Base-by-base conservation (phyloP, 495 filamentous ascomycete genomes). In the Elaphomyces granulatus region DNA sequence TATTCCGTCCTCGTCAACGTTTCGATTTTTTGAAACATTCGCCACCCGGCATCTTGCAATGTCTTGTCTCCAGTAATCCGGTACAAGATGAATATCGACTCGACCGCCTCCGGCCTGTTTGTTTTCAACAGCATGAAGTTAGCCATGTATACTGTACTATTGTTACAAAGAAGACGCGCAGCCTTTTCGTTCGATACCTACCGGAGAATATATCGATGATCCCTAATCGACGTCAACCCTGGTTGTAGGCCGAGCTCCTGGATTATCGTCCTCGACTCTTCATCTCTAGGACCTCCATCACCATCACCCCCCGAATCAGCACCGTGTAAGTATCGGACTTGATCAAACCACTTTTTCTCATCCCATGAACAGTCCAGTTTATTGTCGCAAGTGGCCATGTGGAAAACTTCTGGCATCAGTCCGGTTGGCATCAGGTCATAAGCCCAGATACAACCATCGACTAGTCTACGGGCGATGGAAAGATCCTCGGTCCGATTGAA, bases 41-140 rank as follows among this genome's bases (percentile, higher is more conserved):
- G 64, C 83, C 83, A 88, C 14, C 81, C 83, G 8, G 68, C 56
- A 10, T 86, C 80, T 42, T 74, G 66, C 17, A 78, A 64, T n/a
- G 68, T 68, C 18, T 66, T 56, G 33, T 81, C 70, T 10, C 82
- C 83, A 0, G 81, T 86, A 32, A 84, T 74, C 3, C 83, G 70
- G 49, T 83, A 86, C 48, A 84, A 68, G 28, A 84, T 62, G 52
- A 87, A 88, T 3, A 87, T 56, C 17, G 75, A 78, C 52, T 83
- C 79, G 38, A 83, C 72, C 10, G 78, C 78, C 51, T 82, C 78
- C 3, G 79, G 78, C 41, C 70, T 68, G 15, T 1, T 32, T n/a
- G n/a, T n/a, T n/a, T n/a, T n/a, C n/a, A n/a, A n/a, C n/a, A n/a
- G n/a, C n/a, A n/a, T 20, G 3, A 10, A 8, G 37, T 52, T 20